Evolutionary conservation across 2,329 filamentous ascomycete species (phyloP), one percentile per base, ranked within the genome.

Genomic region (Botrytis paeoniae): DNA sequence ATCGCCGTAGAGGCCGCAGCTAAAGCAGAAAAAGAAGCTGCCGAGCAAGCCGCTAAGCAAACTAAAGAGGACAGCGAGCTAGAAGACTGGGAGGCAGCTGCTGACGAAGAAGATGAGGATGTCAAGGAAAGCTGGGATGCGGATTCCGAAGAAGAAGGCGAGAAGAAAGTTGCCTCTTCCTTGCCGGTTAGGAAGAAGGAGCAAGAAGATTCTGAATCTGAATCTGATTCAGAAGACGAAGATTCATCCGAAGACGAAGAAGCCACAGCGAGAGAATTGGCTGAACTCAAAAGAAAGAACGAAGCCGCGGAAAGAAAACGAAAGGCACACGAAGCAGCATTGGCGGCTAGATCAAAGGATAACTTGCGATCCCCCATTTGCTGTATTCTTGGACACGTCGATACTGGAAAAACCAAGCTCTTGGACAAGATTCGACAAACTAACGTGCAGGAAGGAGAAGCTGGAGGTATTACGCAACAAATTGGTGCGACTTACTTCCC

Each of bases 401-500:
- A 99, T 91, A 99, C 97, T 63, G 96, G 96, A 83, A 99, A 99
- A 86, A 99, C 96, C n/a, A 99, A 98, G 86, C 87, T 99, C 76
- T 88, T 99, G 73, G 96, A 99, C 87, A 99, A 99, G 86, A 93
- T 99, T 81, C 93, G 96, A 80, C 94, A 98, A 83, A 98, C 96
- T 73, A 98, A 99, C 81, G 96, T 99, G 51, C 97, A 99, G 82
- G 96, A 98, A 84, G 96, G 96, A 80, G 96, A 99, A 89, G 97
- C 96, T 59, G 97, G 96, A 87, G 96, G 96, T 91, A 99, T 99
- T 81, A 99, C 96, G 12, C 96, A 99, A 85, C 96, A 99, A 84
- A 99, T 99, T 81, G 96, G 96, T 91, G 96, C 96, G 69, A 99
- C 96, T 3, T 99, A 98, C 86, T 99, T 99, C 89, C 97, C 96